Evolutionary conservation across 2,329 filamentous ascomycete species (phyloP), one percentile per base, ranked within the genome.

Genomic region (Raffaelea deltoideospora): DNA sequence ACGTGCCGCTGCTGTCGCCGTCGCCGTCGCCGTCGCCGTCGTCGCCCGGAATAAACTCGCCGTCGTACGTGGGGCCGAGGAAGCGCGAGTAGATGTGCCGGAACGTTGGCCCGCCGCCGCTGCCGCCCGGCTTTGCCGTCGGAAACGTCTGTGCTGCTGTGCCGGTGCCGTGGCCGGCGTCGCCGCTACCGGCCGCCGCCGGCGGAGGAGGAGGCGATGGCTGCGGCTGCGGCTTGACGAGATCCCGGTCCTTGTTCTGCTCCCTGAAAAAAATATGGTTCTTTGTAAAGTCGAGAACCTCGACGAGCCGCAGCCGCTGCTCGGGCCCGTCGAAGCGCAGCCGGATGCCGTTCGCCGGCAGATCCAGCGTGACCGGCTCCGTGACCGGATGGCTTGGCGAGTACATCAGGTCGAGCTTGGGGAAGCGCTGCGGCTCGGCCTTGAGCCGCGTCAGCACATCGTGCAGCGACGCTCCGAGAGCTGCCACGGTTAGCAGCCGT

Each of bases 281-380:
- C 55, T 85, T 90, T 33, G 79, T 76, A 53, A 98, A 95, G 59
- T 96, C 86, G 37, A 84, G 59, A 8, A 96, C 75, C 56, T 98
- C 90, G 47, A 98, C 84, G 42, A 98, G 62, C 3, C 90, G 81
- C 30, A 98, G 63, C 26, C 88, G 76, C 57, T 98, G 90, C 50
- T 96, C 87, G 4, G 83, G 77, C 0, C 87, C 90, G 53, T 98
- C 90, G 52, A 98, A 98, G 30, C 84, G 84, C 37, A 98, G 62
- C 11, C 88, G 80, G 22, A 98, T 57, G 21, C 90, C 90, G 58
- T 96, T 98, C 4, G 74, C 69, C 1, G 87, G 82, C 4, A 98
- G 71, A 15, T 67, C 68, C 38, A 96, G 59, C 31, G 83, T 64
- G 15, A 95, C 71, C 0, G 86, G 83, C 21, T 83, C 72, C 23